Evolutionary conservation across 805 yeast genomes (phyloP).

Genomic region (Saturnispora zaruensis): DNA sequence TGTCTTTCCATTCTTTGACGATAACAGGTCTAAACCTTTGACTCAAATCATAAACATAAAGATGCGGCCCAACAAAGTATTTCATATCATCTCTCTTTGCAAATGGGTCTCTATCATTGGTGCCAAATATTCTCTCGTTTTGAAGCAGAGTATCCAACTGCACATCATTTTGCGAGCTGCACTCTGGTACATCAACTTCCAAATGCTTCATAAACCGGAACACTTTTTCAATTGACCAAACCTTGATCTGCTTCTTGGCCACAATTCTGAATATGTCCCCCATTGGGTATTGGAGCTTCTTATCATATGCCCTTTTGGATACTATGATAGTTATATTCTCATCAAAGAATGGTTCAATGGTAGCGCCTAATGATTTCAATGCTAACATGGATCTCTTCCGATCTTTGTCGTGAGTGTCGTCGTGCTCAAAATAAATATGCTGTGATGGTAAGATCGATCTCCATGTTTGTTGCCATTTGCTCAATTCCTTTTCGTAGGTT

Average conservation of each 20-base stretch:
- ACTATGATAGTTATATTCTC: slow-evolving; percentile 67
- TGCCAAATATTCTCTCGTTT: slow-evolving; percentile 80
- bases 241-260: slow-evolving; percentile 51
- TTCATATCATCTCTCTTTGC: slow-evolving; percentile 79
- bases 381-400: slow-evolving; percentile 29
- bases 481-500: slow-evolving; percentile 31
- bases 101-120: slow-evolving; percentile 79
- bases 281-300: slow-evolving; percentile 34
- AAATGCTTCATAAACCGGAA: slow-evolving; percentile 65
- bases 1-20: slow-evolving; percentile 64
- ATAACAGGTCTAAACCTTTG: slow-evolving; percentile 76
- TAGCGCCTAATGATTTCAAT: slow-evolving; percentile 42
- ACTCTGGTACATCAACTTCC: slow-evolving; percentile 32
- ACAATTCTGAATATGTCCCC: slow-evolving; percentile 66
- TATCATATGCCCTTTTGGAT: slow-evolving; percentile 47
- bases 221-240: slow-evolving; percentile 85
- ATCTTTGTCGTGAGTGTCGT: slow-evolving; percentile 30
- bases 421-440: slow-evolving; percentile 48
- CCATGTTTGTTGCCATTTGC: slow-evolving; percentile 56
- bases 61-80: slow-evolving; percentile 66
- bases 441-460: slow-evolving; percentile 46
- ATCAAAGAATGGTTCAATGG: slow-evolving; percentile 51
- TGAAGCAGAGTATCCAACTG: slow-evolving; percentile 55
- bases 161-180: slow-evolving; percentile 13
- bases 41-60: slow-evolving; percentile 72